Percentiles rank a stretch among this genome's conserved stretches.
Evolutionary conservation across 2,329 filamentous ascomycete species (phyloP).

Genomic region (Trichoderma sp.): DNA sequence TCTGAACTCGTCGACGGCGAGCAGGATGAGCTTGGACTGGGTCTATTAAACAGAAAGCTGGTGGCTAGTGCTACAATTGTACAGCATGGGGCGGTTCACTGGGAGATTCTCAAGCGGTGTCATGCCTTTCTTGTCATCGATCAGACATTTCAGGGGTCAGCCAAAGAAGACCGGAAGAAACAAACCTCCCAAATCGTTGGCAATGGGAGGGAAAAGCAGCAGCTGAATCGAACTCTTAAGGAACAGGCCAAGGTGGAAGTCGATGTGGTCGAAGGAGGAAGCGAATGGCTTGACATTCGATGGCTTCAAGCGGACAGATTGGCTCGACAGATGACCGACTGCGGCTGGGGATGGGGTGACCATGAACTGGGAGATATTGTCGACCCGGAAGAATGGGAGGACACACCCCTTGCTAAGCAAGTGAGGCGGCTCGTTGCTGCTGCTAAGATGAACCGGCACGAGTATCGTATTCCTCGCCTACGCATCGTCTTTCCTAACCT

Average conservation of each 20-base stretch:
- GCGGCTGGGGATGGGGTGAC: slow-evolving; percentile 44
- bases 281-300: slow-evolving; percentile 36
- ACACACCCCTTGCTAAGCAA: slow-evolving; percentile 35
- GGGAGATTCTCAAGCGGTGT: slow-evolving; percentile 36
- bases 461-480: slow-evolving; percentile 38
- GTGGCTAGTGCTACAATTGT: slow-evolving; percentile 28
- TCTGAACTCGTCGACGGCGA: slow-evolving; percentile 13
- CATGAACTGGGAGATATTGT: slow-evolving; percentile 33
- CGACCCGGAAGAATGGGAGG: slow-evolving; percentile 36
- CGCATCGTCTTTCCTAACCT: slow-evolving; percentile 38
- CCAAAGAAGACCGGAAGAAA: slow-evolving; percentile 27
- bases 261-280: slow-evolving; percentile 37
- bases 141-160: slow-evolving; percentile 35
- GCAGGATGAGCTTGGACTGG: slow-evolving; percentile 20
- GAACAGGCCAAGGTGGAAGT: slow-evolving; percentile 36
- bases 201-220: slow-evolving; percentile 29
- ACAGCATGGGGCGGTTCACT: slow-evolving; percentile 29
- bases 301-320: slow-evolving; percentile 34
- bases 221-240: slow-evolving; percentile 34
- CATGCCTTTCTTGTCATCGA: slow-evolving; percentile 33
- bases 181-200: slow-evolving; percentile 27
- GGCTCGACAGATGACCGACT: slow-evolving; percentile 41
- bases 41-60: slow-evolving; percentile 24
- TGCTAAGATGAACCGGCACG: slow-evolving; percentile 37
- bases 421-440: slow-evolving; percentile 37